A percentile compares a stretch with the other conserved stretches of the same genome.
Conservation (phyloP, 164 flowering plant species). For the Vitis vinifera region ASM3070453v1 NC_081806.1:194501-195000, state of each 20-base stretch:
- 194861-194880: slow-evolving; percentile 25
- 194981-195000: background rate
- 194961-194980: background rate
- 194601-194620: slow-evolving; percentile 12
- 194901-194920: background rate
- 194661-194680: slow-evolving; percentile 33
- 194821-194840: slow-evolving; percentile 41
- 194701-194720: slow-evolving; percentile 13
- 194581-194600: slow-evolving; percentile 27
- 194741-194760: background rate
- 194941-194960: slow-evolving; percentile 5
- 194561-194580: slow-evolving; percentile 8
- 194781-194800: slow-evolving; percentile 27
- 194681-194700: slow-evolving; percentile 35
- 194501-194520: slow-evolving; percentile 40
- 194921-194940: background rate
- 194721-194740: background rate
- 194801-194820: slow-evolving; percentile 40
- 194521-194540: slow-evolving; percentile 31
- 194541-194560: slow-evolving; percentile 17
- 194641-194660: slow-evolving; percentile 20
- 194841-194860: slow-evolving; percentile 42
- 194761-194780: background rate
- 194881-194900: slow-evolving; percentile 1
- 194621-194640: background rate